These are phyloP conservation scores for Marasmius fiardii DNA, from an alignment of 1,284 basidiomycete species.

Conservation along the genomic window DNA sequence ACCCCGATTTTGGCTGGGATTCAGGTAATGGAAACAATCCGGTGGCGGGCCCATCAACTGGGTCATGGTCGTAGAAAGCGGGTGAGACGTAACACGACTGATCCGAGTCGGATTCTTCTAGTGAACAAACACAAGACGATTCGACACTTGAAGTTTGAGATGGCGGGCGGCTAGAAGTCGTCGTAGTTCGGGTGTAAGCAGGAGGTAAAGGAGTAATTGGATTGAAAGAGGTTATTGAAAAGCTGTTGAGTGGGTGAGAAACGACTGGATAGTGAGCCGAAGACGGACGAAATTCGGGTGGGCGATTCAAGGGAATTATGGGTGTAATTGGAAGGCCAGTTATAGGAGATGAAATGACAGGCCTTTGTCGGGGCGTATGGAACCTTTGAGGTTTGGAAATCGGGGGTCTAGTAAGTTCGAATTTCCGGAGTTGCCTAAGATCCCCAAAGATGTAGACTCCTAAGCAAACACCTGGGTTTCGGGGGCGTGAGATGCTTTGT, in stretches of 20 bases:
- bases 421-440: conserved; percentile 70
- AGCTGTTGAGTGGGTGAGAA: conserved; percentile 13
- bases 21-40: conserved; percentile 27
- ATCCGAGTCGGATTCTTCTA: conserved; percentile 18
- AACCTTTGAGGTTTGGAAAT: conserved; percentile 49
- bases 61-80: conserved; percentile 58
- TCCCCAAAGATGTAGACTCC: conserved; percentile 82
- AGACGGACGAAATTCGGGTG: conserved; percentile 5
- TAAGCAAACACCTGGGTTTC: conserved; percentile 46
- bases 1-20: conserved; percentile 24
- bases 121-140: conserved; percentile 17
- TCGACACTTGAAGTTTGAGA: conserved; percentile 23
- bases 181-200: conserved; percentile 21
- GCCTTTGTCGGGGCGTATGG: conserved; percentile 19
- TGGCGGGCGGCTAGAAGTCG: conserved; percentile 18
- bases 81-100: conserved; percentile 55
- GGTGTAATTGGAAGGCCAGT: conserved; percentile 16
- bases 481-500: background rate
- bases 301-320: conserved; percentile 15
- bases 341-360: conserved; percentile 20
- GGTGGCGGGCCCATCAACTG: conserved; percentile 53
- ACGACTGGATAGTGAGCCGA: conserved; percentile 12
- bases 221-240: conserved; percentile 18
- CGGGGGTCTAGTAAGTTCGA: conserved; percentile 65
- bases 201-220: conserved; percentile 24